These are phyloP conservation scores for Mortierella claussenii DNA, from an alignment of 192 early-diverging fungal species.

Conservation along the genomic window DNA sequence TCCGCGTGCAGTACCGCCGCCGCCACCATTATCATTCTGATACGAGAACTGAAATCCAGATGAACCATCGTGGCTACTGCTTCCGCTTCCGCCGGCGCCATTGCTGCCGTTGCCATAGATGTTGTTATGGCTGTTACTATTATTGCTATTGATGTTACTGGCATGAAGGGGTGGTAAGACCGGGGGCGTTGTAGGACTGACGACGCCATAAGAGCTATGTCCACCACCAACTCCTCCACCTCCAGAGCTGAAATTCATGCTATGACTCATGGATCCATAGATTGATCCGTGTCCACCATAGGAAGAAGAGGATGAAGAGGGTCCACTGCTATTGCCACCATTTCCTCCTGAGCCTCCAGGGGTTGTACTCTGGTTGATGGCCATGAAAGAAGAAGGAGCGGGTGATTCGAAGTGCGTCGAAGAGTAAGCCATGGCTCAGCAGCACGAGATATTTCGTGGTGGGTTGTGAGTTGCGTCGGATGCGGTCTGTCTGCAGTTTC, in stretches of 20 bases:
- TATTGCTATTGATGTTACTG: constrained; percentile 6
- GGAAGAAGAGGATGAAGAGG: constrained; percentile 8
- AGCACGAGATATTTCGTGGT: background rate
- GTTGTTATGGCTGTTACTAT: background rate
- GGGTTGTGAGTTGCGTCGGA: no score
- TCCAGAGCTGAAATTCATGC: constrained; percentile 10
- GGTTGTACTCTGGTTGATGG: constrained; percentile 15
- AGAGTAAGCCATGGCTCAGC: constrained; percentile 22
- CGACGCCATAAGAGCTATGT: background rate
- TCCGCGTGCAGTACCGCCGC: background rate
- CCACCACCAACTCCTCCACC: no score
- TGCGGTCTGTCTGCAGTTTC: no score
- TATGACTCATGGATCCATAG: constrained; percentile 30
- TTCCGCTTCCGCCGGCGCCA: background rate
- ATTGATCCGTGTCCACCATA: constrained; percentile 31
- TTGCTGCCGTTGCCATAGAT: background rate
- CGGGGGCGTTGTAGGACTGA: constrained; percentile 34
- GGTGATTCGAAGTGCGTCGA: constrained; percentile 32
- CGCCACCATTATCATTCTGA: constrained; percentile 2
- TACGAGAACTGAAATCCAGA: constrained; percentile 25
- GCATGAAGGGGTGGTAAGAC: constrained; percentile 42
- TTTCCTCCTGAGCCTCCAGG: constrained; percentile 2
- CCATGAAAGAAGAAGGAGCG: constrained; percentile 9
- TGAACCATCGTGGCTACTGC: background rate
- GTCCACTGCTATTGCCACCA: no score